Evolutionary conservation across 139 green algal genomes (phyloP).

Genomic region (Yamagishiella unicocca): DNA sequence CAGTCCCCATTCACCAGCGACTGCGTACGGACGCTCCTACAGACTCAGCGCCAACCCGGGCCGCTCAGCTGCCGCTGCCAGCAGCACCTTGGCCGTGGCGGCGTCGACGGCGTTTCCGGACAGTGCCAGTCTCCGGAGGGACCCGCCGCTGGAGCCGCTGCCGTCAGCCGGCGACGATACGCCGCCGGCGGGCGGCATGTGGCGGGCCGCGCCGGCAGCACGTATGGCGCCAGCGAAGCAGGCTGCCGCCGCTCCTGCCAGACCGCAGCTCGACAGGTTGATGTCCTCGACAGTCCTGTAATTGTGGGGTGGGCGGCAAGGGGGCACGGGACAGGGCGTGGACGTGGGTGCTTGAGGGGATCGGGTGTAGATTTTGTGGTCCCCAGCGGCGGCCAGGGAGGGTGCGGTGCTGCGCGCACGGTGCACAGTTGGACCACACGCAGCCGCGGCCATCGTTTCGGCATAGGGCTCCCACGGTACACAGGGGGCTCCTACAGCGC

Average conservation of each 20-base stretch:
- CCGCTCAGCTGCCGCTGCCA: constrained; percentile 8
- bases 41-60: not conserved
- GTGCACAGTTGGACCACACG: too few species aligned
- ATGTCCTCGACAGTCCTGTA: constrained; percentile 24
- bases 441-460: too few species aligned
- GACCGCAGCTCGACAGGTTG: constrained; percentile 25
- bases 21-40: too few species aligned
- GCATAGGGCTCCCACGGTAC: too few species aligned
- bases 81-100: not conserved
- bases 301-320: too few species aligned
- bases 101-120: constrained; percentile 9
- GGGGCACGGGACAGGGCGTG: too few species aligned
- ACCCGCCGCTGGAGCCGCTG: constrained; percentile 14
- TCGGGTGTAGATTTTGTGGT: too few species aligned
- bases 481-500: too few species aligned
- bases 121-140: constrained; percentile 9
- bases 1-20: too few species aligned
- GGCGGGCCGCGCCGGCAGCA: constrained; percentile 10
- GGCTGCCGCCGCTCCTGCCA: not conserved
- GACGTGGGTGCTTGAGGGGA: too few species aligned
- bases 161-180: not conserved
- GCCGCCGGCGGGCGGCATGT: not conserved
- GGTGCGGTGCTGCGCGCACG: not conserved
- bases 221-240: constrained; percentile 24
- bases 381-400: not conserved